Evolutionary conservation across 805 yeast genomes (phyloP).

Genomic region (Sugiyamaella chiloensis): DNA sequence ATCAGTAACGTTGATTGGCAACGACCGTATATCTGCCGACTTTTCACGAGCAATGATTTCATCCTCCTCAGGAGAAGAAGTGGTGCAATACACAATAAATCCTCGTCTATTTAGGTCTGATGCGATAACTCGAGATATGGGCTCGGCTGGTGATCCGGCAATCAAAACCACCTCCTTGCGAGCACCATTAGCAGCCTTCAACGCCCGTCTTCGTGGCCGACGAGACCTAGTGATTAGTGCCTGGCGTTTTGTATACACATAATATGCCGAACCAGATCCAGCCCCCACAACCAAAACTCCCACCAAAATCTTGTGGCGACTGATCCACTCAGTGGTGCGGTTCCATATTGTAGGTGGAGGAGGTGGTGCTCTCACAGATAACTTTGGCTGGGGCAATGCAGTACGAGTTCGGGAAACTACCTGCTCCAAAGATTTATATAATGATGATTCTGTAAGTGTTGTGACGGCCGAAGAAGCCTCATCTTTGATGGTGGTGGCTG

Average conservation of each 20-base stretch:
- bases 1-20: conserved; percentile 49
- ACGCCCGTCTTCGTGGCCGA: conserved; percentile 51
- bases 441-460: conserved; percentile 18
- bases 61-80: conserved; percentile 58
- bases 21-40: conserved; percentile 65
- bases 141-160: conserved; percentile 75
- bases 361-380: conserved; percentile 25
- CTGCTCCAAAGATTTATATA: conserved; percentile 17
- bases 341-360: conserved; percentile 25
- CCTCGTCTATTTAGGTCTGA: conserved; percentile 76
- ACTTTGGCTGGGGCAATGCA: conserved; percentile 9
- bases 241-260: conserved; percentile 15
- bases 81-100: conserved; percentile 74
- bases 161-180: conserved; percentile 71
- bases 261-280: conserved; percentile 24
- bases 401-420: conserved; percentile 13
- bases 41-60: conserved; percentile 47
- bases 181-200: conserved; percentile 63
- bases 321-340: conserved; percentile 25
- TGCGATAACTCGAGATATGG: conserved; percentile 64
- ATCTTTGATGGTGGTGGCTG: conserved; percentile 15
- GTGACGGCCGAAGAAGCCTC: conserved; percentile 18
- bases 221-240: conserved; percentile 18
- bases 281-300: conserved; percentile 20
- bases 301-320: conserved; percentile 25